phyloP scores from a whole-genome alignment of 441 rosid genomes.

The Francoa sonchifolia region DNA sequence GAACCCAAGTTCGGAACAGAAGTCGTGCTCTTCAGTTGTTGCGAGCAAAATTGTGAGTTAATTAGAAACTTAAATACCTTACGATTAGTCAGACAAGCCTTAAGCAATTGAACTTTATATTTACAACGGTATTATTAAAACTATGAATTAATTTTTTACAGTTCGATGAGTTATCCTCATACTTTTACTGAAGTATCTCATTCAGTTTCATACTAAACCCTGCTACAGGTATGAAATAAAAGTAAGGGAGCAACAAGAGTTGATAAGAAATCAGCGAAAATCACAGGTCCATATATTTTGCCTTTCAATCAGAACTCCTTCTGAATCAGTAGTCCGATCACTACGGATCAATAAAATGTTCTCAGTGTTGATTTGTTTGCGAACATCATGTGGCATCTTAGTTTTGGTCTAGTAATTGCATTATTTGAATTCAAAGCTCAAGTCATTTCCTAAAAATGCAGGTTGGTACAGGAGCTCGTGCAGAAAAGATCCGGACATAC shows the following conservation, averaged over 20 bases:
- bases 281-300: conserved; percentile 37
- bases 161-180: not conserved
- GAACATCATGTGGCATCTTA: too few relatives aligned
- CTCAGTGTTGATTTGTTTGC: too few relatives aligned
- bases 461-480: conserved; percentile 92
- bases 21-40: conserved; percentile 74
- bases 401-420: too few relatives aligned
- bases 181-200: not conserved
- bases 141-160: not conserved
- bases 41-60: conserved; percentile 75
- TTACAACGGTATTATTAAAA: not conserved
- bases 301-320: not conserved
- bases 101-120: too few relatives aligned
- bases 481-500: conserved; percentile 90
- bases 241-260: conserved; percentile 82
- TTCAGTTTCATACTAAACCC: not conserved
- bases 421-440: too few relatives aligned
- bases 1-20: conserved; percentile 64
- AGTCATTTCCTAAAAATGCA: conserved; percentile 20
- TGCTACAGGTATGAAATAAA: conserved; percentile 71
- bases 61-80: not conserved
- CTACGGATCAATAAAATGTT: too few relatives aligned
- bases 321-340: not conserved
- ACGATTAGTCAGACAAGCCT: too few relatives aligned
- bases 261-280: conserved; percentile 56